Base-by-base conservation (phyloP, 169 alveolate genomes). In the Cryptosporidium sp. region DNA sequence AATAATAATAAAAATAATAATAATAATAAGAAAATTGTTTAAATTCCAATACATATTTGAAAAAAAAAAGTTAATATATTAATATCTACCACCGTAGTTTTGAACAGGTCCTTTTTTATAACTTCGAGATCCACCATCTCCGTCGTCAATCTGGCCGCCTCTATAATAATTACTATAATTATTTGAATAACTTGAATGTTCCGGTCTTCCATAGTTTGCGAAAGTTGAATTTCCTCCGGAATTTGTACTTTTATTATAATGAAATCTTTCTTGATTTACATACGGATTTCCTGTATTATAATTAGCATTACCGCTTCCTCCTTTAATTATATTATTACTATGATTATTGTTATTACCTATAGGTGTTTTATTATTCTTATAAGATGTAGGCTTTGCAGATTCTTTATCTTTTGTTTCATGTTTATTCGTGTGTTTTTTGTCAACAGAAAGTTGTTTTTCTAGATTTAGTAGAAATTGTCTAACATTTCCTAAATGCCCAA, bases 401-500 rank as follows among this genome's bases (percentile, higher is more conserved):
- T 48, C 56, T 0, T 23, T 61, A 3, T 75, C 72, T 21, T 52
- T 60, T 0, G 56, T 16, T 35, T 58, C 58, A 26, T 75, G 29
- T n/a, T n/a, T 60, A 5, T 37, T 29, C 1, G 56, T 37, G n/a
- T 35, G 18, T 44, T 39, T 58, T 58, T 75, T 58, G 16, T 52
- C 60, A 10, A 26, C 44, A n/a, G 39, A 12, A 58, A 26, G 6
- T 14, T 58, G 61, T 16, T 58, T 58, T n/a, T 39, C 37, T 9
- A 58, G 31, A 12, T 53, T 53, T 18, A 53, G 86, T 29, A 33
- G 10, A 10, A 58, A 60, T 29, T 75, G 86, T 31, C 35, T 75
- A 31, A 58, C 42, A 75, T 53, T 53, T 33, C 86, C 86, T 42
- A 75, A 37, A 44, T 53, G 70, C 3, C 86, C 86, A 52, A 75